phyloP scores from a whole-genome alignment of 495 filamentous ascomycete genomes.

The Physcia stellaris region DNA sequence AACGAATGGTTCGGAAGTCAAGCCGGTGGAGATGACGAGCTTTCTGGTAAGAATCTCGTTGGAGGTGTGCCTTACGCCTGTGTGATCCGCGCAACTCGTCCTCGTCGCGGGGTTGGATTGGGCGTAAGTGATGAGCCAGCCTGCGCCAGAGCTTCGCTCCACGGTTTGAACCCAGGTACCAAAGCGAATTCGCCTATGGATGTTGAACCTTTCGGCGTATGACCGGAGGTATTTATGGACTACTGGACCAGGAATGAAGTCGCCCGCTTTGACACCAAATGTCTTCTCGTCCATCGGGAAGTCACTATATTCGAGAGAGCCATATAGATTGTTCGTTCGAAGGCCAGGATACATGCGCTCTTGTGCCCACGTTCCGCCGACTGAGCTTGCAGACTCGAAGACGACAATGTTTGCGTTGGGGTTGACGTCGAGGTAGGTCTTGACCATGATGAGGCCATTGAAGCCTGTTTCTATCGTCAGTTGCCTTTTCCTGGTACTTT shows the following conservation, averaged over 20 bases:
- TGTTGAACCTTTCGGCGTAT: slow-evolving; percentile 45
- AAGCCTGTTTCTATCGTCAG: too few relatives aligned
- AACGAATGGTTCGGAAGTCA: slow-evolving; percentile 47
- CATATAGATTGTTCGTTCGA: slow-evolving; percentile 48
- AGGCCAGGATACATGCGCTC: slow-evolving; percentile 53
- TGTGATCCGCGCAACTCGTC: too few relatives aligned
- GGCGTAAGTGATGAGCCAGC: slow-evolving; percentile 16
- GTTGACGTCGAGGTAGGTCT: too few relatives aligned
- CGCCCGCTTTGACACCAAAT: slow-evolving; percentile 42
- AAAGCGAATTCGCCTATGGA: slow-evolving; percentile 41
- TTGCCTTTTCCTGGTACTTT: too few relatives aligned
- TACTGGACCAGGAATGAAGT: slow-evolving; percentile 56
- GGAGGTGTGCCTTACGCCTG: slow-evolving; percentile 7
- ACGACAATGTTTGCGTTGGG: too few relatives aligned
- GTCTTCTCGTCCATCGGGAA: slow-evolving; percentile 53
- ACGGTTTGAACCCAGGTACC: slow-evolving; percentile 37
- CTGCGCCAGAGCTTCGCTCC: slow-evolving; percentile 33
- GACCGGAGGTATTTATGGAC: slow-evolving; percentile 52
- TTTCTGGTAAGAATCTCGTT: slow-evolving; percentile 24
- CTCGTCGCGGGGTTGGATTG: too few relatives aligned
- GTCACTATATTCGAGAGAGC: slow-evolving; percentile 57
- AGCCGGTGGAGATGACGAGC: slow-evolving; percentile 56
- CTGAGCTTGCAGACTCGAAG: too few relatives aligned
- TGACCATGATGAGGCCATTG: too few relatives aligned
- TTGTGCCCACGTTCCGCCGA: slow-evolving; percentile 62